These are phyloP conservation scores for Somion occarium DNA, from an alignment of 1,284 basidiomycete genomes.

Conservation along the genomic window DNA sequence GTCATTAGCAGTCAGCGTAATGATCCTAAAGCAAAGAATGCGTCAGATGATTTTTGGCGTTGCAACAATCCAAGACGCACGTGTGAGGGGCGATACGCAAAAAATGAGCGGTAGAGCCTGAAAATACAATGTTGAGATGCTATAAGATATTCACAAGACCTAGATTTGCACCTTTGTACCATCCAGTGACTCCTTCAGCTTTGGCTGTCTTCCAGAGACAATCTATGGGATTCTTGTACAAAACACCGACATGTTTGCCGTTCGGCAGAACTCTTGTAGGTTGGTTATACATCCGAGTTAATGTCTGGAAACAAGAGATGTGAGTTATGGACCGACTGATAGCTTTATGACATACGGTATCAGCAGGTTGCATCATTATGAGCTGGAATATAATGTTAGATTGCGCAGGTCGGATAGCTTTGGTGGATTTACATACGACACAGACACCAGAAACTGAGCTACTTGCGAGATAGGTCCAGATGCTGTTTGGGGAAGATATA, in stretches of 20 bases:
- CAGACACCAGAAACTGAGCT: slow-evolving; percentile 89
- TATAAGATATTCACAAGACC: background rate
- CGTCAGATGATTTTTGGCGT: background rate
- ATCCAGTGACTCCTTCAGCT: slow-evolving; percentile 84
- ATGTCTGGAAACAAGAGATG: slow-evolving; percentile 43
- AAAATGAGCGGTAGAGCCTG: slow-evolving; percentile 90
- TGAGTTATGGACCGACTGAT: too few relatives aligned
- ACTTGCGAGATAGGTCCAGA: slow-evolving; percentile 86
- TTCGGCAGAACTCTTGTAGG: slow-evolving; percentile 71
- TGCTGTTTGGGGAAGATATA: slow-evolving; percentile 66
- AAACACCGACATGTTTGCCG: slow-evolving; percentile 69
- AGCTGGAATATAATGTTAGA: slow-evolving; percentile 42
- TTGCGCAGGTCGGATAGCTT: background rate
- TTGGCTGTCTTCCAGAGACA: slow-evolving; percentile 96
- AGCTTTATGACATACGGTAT: slow-evolving; percentile 57
- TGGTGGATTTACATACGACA: slow-evolving; percentile 85
- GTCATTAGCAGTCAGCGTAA: slow-evolving; percentile 86
- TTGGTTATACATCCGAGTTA: slow-evolving; percentile 97
- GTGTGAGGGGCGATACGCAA: slow-evolving; percentile 91
- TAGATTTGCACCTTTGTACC: slow-evolving; percentile 76
- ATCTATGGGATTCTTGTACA: slow-evolving; percentile 92
- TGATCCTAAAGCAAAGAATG: slow-evolving; percentile 45
- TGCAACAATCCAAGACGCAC: slow-evolving; percentile 34
- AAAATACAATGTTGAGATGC: background rate
- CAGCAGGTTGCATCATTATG: slow-evolving; percentile 84